Evolutionary conservation across 805 yeast species (phyloP).

Genomic region (Ogataea parapolymorpha): DNA sequence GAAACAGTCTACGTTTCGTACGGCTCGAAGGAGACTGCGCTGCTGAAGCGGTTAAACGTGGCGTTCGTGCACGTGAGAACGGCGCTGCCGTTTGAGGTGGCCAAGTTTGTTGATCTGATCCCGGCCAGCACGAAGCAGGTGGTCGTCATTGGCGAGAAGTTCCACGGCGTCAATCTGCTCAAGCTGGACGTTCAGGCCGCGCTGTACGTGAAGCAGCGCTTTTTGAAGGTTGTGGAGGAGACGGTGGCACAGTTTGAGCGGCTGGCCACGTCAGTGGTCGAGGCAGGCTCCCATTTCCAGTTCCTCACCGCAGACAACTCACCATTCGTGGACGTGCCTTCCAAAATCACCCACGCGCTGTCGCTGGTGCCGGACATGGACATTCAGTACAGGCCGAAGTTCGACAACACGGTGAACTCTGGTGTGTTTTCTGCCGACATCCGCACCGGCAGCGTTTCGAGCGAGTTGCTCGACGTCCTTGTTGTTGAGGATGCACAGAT

Average conservation of each 20-base stretch:
- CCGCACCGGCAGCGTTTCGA: constrained; percentile 30
- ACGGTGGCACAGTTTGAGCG: constrained; percentile 34
- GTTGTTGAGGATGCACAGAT: constrained; percentile 60
- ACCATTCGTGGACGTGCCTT: constrained; percentile 51
- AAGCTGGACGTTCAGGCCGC: constrained; percentile 74
- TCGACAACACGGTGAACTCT: constrained; percentile 68
- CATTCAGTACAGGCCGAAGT: constrained; percentile 59
- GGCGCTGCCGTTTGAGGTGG: constrained; percentile 73
- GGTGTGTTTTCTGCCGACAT: constrained; percentile 75
- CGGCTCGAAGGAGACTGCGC: constrained; percentile 65
- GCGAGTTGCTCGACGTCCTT: constrained; percentile 60
- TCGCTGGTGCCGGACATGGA: constrained; percentile 56
- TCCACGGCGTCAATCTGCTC: constrained; percentile 40
- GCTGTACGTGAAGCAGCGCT: constrained; percentile 49
- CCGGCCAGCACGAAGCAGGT: constrained; percentile 58
- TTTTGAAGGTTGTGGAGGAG: constrained; percentile 49
- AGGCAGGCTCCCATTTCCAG: constrained; percentile 43
- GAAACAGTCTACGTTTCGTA: constrained; percentile 77
- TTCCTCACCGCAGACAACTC: constrained; percentile 72
- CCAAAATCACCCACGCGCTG: constrained; percentile 64
- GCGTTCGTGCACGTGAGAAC: constrained; percentile 73
- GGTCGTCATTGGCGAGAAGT: constrained; percentile 63
- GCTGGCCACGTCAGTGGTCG: constrained; percentile 10
- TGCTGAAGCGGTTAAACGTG: constrained; percentile 48
- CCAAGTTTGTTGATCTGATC: constrained; percentile 53